Base-by-base conservation (phyloP, 108 stramenopile genomes). In the Licmophora abbreviata region DNA sequence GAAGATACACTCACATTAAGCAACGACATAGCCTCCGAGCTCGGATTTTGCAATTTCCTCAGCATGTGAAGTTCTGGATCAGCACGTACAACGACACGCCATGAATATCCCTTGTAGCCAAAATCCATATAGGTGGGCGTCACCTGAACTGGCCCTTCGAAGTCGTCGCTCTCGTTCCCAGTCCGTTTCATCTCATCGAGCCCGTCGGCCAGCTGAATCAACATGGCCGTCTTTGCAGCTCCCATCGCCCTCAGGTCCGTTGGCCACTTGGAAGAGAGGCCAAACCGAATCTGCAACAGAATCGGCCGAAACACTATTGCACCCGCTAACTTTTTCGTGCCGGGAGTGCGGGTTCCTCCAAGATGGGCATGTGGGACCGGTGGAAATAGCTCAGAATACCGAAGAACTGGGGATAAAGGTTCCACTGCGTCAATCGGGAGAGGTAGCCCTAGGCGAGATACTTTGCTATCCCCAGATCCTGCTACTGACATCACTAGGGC, bases 181-280 rank as follows among this genome's bases (percentile, higher is more conserved):
- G 45, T 27, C 0, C 36, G 31, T 43, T 75, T 72, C 67, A 82
- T 65, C 26, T 58, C 56, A 52, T 92, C 81, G 41, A 92, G 85
- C 0, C 77, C 81, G 20, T 87, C 76, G 7, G 78, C 81, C 18
- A 92, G 50, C 52, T 83, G 81, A 28, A 85, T 50, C 14, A 92
- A 58, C 83, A 92, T 87, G 43, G 90, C 90, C 34, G 83, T 85
- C 53, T 92, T 92, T 1, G 90, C 90, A 21, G 90, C 90, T 27
- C 79, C 82, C 59, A 92, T 92, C 5, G 90, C 85, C 53, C 64
- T 71, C 50, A 92, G 40, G 37, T 84, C 83, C 0, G 76, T 66
- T 0, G 90, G 90, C 90, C 90, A 92, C 52, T 83, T 92, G 7
- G 79, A 81, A 9, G 76, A 85, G 8, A 70, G 47, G 34, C 74